Percentiles rank a stretch among this genome's conserved stretches.
Evolutionary conservation across 345 rosid species (phyloP).

Genomic region (Mangifera indica): DNA sequence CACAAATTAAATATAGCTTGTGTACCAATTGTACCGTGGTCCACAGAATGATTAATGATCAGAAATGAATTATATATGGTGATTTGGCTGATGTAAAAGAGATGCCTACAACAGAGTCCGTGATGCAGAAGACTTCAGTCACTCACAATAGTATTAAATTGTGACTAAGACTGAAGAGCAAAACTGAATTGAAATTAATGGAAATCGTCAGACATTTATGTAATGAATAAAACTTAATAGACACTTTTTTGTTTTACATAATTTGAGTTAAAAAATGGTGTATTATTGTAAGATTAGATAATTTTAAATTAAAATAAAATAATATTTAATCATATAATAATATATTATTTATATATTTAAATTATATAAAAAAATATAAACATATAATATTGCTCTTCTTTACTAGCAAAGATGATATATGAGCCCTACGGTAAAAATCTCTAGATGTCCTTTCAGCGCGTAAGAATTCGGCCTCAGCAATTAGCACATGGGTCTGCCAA

Average conservation of each 20-base stretch:
- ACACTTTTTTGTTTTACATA: too few relatives aligned
- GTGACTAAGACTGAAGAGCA: background rate
- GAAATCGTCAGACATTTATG: background rate
- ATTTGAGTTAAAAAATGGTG: too few relatives aligned
- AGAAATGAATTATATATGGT: background rate
- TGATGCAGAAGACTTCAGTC: constrained; percentile 3
- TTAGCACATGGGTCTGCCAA: background rate
- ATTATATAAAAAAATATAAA: too few relatives aligned
- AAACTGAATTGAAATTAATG: background rate
- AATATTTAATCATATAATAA: too few relatives aligned
- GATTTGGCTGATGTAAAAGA: background rate
- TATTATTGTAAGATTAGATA: too few relatives aligned
- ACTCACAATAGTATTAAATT: background rate
- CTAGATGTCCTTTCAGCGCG: background rate
- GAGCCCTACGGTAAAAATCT: background rate
- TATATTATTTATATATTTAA: too few relatives aligned
- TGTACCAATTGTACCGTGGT: constrained; percentile 14
- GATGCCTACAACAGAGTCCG: background rate
- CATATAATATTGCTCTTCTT: too few relatives aligned
- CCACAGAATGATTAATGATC: constrained; percentile 18
- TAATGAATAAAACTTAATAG: too few relatives aligned
- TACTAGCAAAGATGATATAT: background rate
- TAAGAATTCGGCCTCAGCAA: background rate
- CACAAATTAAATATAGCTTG: constrained; percentile 7
- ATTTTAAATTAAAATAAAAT: too few relatives aligned